Conservation (phyloP, 352 stramenopile genomes). For the Globisporangium abappressorium region DNA sequence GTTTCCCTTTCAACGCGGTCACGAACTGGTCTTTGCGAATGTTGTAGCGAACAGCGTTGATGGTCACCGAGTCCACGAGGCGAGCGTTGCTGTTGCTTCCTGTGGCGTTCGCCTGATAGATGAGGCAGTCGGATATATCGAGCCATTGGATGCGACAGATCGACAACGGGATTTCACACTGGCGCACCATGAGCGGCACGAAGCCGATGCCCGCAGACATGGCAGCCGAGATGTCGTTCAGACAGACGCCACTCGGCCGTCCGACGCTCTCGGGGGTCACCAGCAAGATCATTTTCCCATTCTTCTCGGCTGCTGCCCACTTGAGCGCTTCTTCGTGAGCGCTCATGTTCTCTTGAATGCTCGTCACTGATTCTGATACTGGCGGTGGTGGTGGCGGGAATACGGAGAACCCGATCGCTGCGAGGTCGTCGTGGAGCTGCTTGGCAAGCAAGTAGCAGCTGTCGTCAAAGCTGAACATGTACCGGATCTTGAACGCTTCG, state of each 20-base stretch:
- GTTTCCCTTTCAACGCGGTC: slow-evolving; percentile 48
- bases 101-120: slow-evolving; percentile 30
- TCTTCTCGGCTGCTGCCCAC: slow-evolving; percentile 54
- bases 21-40: slow-evolving; percentile 50
- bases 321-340: slow-evolving; percentile 51
- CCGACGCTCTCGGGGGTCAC: slow-evolving; percentile 72
- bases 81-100: not conserved
- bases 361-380: not conserved
- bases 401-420: slow-evolving; percentile 38
- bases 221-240: slow-evolving; percentile 74
- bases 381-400: slow-evolving; percentile 28
- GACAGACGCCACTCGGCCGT: slow-evolving; percentile 50
- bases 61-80: slow-evolving; percentile 15
- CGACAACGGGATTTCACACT: slow-evolving; percentile 73
- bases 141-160: slow-evolving; percentile 85
- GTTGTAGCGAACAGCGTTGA: slow-evolving; percentile 59
- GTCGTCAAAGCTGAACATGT: slow-evolving; percentile 69
- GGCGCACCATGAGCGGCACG: slow-evolving; percentile 67
- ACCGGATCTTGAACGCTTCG: slow-evolving; percentile 27
- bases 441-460: slow-evolving; percentile 52
- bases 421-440: slow-evolving; percentile 54
- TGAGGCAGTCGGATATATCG: slow-evolving; percentile 64
- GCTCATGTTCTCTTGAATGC: slow-evolving; percentile 10
- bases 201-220: slow-evolving; percentile 69
- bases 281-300: slow-evolving; percentile 68